Evolutionary conservation across 1,139 yeast genomes (phyloP).

Genomic region (Candida freyschussii): DNA sequence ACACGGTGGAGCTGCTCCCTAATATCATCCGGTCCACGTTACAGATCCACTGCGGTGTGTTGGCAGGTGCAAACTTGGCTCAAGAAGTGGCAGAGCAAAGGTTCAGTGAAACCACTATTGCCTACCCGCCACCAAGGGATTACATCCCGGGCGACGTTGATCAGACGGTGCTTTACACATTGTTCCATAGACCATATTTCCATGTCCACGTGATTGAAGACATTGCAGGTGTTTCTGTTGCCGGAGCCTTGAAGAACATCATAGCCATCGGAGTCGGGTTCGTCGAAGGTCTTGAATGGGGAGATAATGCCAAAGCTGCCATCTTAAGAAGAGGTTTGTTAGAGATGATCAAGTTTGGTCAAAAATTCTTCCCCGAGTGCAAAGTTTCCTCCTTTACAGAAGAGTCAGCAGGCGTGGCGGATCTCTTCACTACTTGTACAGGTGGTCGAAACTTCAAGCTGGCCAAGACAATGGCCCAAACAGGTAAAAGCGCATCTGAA

Average conservation of each 20-base stretch:
- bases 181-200: conserved; percentile 94
- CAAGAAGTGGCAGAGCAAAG: conserved; percentile 90
- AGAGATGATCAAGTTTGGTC: conserved; percentile 83
- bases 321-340: conserved; percentile 89
- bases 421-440: conserved; percentile 90
- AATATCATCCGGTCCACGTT: conserved; percentile 69
- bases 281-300: conserved; percentile 97
- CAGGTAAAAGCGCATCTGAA: conserved; percentile 66
- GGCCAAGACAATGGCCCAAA: conserved; percentile 71
- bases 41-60: conserved; percentile 87
- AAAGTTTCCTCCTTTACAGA: conserved; percentile 76
- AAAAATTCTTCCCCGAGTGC: conserved; percentile 65
- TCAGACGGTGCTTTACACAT: conserved; percentile 57
- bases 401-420: conserved; percentile 96
- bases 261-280: conserved; percentile 93
- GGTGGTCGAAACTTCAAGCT: conserved; percentile 95
- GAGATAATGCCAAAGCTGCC: conserved; percentile 95
- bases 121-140: conserved; percentile 69
- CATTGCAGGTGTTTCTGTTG: conserved; percentile 89
- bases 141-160: conserved; percentile 67
- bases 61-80: conserved; percentile 93
- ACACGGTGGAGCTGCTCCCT: conserved; percentile 65
- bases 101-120: conserved; percentile 95
- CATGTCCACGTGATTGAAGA: conserved; percentile 87
- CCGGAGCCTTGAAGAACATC: conserved; percentile 93